These are phyloP conservation scores for Phaeolepiota aurea DNA, from an alignment of 768 basidiomycete species.

Conservation along the genomic window DNA sequence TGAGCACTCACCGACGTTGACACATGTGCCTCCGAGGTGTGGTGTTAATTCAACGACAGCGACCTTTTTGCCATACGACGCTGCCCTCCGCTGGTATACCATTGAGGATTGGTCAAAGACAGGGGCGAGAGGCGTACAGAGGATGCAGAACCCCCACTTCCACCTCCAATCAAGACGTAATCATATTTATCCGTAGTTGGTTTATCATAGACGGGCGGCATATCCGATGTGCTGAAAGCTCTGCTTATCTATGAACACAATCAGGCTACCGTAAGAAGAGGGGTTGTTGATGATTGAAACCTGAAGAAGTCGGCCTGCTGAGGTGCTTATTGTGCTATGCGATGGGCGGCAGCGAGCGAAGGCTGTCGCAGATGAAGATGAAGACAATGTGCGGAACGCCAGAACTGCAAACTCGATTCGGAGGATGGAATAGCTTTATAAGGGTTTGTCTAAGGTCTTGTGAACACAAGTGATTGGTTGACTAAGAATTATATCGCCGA, in stretches of 20 bases:
- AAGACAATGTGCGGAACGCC: neutral
- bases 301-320: neutral
- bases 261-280: no score
- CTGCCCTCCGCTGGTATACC: conserved; percentile 81
- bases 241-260: conserved; percentile 16
- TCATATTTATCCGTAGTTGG: conserved; percentile 68
- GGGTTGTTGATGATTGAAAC: neutral
- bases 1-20: conserved; percentile 79
- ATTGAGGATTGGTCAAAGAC: neutral
- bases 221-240: conserved; percentile 34
- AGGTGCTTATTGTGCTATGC: neutral
- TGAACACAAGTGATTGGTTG: no score
- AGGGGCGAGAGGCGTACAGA: conserved; percentile 45
- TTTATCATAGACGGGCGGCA: conserved; percentile 63
- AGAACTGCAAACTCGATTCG: neutral
- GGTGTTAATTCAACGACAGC: conserved; percentile 77
- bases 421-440: neutral
- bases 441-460: no score
- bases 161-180: conserved; percentile 85
- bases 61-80: conserved; percentile 86
- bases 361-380: conserved; percentile 2
- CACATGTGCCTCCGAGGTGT: conserved; percentile 88
- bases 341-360: neutral
- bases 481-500: no score
- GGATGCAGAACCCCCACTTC: conserved; percentile 86